phyloP scores from a whole-genome alignment of 1,284 basidiomycete species.

The Albatrellus sp. region DNA sequence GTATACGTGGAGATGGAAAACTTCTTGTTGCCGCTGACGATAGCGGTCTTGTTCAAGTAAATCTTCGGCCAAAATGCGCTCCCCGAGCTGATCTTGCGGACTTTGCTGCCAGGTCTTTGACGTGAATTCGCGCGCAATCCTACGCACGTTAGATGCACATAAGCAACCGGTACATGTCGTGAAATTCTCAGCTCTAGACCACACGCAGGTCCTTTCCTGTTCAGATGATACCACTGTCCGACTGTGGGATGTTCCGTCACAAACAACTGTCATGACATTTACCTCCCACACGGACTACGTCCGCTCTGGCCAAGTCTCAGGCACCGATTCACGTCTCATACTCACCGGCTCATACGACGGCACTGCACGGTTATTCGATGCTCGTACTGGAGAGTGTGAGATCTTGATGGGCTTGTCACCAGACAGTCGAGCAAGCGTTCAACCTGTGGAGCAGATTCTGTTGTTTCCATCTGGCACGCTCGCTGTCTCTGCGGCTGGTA shows the following conservation, averaged over 20 bases:
- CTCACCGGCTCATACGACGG: constrained; percentile 94
- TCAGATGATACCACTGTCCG: constrained; percentile 94
- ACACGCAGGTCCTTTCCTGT: constrained; percentile 83
- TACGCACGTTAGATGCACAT: constrained; percentile 86
- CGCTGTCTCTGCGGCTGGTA: constrained; percentile 81
- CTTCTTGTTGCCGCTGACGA: constrained; percentile 94
- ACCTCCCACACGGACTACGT: constrained; percentile 90
- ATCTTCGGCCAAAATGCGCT: neutral
- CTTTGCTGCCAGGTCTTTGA: constrained; percentile 71
- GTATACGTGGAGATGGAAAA: constrained; percentile 87
- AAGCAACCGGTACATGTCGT: constrained; percentile 93
- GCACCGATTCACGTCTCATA: constrained; percentile 74
- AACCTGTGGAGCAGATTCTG: constrained; percentile 91
- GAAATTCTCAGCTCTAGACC: constrained; percentile 76
- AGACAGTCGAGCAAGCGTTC: constrained; percentile 23
- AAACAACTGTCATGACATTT: constrained; percentile 72
- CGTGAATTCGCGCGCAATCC: constrained; percentile 86
- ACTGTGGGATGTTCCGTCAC: constrained; percentile 93
- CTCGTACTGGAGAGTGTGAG: constrained; percentile 69
- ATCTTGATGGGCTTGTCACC: constrained; percentile 64
- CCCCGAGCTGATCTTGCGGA: no score
- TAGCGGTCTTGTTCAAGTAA: constrained; percentile 82
- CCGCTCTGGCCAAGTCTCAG: constrained; percentile 79
- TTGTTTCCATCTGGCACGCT: constrained; percentile 87
- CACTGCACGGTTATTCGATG: constrained; percentile 83